Base-by-base conservation (phyloP, 106 monocot genomes). In the Dioscorea alata region DNA sequence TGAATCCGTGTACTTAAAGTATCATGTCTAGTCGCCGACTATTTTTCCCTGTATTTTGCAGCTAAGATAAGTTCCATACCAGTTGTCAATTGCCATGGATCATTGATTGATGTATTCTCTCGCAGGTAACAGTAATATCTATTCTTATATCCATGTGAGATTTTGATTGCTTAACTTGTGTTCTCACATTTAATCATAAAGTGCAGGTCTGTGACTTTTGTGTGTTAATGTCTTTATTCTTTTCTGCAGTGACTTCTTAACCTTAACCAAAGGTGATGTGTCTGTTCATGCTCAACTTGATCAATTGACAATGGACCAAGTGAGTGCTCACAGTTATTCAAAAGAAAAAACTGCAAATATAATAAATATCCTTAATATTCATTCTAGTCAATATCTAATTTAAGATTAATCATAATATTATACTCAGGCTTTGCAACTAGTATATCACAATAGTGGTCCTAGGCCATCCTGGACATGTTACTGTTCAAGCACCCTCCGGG, bases 61-160 rank as follows among this genome's bases (percentile, higher is more conserved):
- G 80, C 52, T 60, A 52, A 70, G 70, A 33, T 75, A 74, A 80
- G 80, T 65, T 80, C 80, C 28, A 71, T 74, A 33, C 80, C 80
- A 4, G 50, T 80, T 28, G 74, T 74, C 65, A 70, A 80, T 48
- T 70, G 61, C 33, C 66, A 49, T 61, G 80, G 80, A 25, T 54
- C 80, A 19, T 66, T 80, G 56, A 33, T 74, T 21, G 80, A 80
- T 61, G 66, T 80, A 16, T 80, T 74, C 66, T 59, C 80, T 28
- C 80, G 69, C 56, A 80, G 80, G 80, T 80, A 70, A 7, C 17
- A 34, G 22, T 23, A 19, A n/a, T 10, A 19, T 59, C 22, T 23
- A 42, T 42, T 42, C 6, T 42, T 10, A 42, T 42, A 5, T 42
- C 4, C 1, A 42, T 3, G 1, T 28, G 28, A 28, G 28, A 28